Evolutionary conservation across 768 basidiomycete species (phyloP).

Genomic region (Mycena belliarum): DNA sequence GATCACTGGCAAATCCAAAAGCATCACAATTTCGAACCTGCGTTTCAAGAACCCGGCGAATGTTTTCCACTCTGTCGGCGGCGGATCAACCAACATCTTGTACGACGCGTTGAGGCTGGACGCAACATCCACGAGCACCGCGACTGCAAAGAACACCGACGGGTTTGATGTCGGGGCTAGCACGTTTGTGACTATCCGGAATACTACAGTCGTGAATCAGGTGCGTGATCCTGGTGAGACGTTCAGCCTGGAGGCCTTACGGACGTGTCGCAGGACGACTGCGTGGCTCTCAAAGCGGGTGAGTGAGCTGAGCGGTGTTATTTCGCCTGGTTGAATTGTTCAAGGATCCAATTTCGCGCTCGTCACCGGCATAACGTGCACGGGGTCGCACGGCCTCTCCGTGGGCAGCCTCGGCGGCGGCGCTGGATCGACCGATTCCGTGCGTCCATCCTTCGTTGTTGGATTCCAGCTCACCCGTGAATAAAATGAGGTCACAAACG

Average conservation of each 20-base stretch:
- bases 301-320: neutral
- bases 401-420: constrained; percentile 29
- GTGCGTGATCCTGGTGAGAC: neutral
- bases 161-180: constrained; percentile 33
- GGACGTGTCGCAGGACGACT: constrained; percentile 25
- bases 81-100: constrained; percentile 28
- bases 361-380: constrained; percentile 32
- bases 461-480: too few species aligned
- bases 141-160: constrained; percentile 33
- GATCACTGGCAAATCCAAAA: constrained; percentile 28
- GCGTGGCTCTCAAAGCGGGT: constrained; percentile 33
- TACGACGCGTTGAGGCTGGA: constrained; percentile 28
- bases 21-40: constrained; percentile 30
- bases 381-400: constrained; percentile 33
- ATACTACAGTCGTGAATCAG: constrained; percentile 30
- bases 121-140: constrained; percentile 27
- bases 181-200: constrained; percentile 29
- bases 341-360: constrained; percentile 28
- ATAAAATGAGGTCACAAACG: constrained; percentile 26
- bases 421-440: constrained; percentile 19
- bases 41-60: constrained; percentile 32
- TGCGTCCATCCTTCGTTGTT: neutral
- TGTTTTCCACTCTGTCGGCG: constrained; percentile 33
- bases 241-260: neutral
- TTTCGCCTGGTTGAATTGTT: neutral